Conservation (phyloP, 768 basidiomycete genomes). For the Podaxis rugospora region DNA sequence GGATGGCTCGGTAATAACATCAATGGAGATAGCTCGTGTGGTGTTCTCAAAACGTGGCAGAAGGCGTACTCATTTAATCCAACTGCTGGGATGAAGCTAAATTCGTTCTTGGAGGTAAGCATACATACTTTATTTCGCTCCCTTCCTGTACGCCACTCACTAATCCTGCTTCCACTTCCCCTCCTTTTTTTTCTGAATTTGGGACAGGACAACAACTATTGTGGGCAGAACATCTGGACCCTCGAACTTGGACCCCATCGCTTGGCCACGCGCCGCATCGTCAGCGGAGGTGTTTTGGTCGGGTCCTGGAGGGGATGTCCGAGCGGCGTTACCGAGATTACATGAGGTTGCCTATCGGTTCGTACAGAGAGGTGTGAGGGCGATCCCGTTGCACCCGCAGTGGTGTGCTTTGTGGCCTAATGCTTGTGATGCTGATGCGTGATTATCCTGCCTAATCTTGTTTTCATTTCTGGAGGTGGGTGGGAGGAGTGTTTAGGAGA, state of each 20-base stretch:
- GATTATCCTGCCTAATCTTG: not conserved
- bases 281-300: conserved; percentile 76
- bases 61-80: conserved; percentile 51
- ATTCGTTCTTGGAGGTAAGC: conserved; percentile 65
- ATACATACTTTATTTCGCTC: not conserved
- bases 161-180: not conserved
- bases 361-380: conserved; percentile 53
- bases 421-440: conserved; percentile 11
- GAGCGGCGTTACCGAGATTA: conserved; percentile 58
- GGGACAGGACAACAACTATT: conserved; percentile 53
- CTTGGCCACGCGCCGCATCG: conserved; percentile 70
- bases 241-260: conserved; percentile 55
- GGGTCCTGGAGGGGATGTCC: conserved; percentile 42
- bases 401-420: conserved; percentile 60
- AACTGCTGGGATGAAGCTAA: conserved; percentile 43
- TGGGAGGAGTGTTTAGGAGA: too few species aligned
- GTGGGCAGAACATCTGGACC: conserved; percentile 66
- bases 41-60: conserved; percentile 80
- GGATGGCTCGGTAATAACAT: conserved; percentile 57
- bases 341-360: conserved; percentile 63
- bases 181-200: conserved; percentile 42
- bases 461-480: too few species aligned
- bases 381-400: conserved; percentile 60
- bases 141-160: not conserved
- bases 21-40: conserved; percentile 63